phyloP scores from a whole-genome alignment of 2,329 filamentous ascomycete genomes.

The Tolypocladium inflatum region DNA sequence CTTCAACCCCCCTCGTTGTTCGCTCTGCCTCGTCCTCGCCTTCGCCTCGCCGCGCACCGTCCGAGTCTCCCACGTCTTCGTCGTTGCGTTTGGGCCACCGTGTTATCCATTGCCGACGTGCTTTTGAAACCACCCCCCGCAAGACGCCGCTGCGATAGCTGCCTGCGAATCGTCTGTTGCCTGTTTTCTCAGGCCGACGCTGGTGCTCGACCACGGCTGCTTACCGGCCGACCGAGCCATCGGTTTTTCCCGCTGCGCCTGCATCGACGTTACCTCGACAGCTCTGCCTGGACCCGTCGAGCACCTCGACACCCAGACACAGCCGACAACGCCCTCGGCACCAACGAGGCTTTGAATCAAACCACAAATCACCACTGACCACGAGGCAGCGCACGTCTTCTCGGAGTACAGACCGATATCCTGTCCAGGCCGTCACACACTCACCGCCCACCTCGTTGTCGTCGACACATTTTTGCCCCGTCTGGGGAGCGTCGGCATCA shows the following conservation, averaged over 20 bases:
- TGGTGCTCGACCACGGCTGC: not conserved
- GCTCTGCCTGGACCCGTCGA: not conserved
- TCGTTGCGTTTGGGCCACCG: not conserved
- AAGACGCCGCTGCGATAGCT: not conserved
- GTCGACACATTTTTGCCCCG: slow-evolving; percentile 5
- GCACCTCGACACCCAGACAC: not conserved
- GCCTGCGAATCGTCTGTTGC: not conserved
- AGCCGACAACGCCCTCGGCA: not conserved
- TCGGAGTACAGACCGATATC: not conserved
- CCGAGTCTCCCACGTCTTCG: not conserved
- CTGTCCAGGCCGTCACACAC: not conserved
- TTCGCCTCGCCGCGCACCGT: not conserved
- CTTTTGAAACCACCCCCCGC: not conserved
- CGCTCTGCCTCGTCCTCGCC: not conserved
- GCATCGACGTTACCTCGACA: not conserved
- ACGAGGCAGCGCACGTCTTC: not conserved
- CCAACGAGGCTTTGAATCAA: not conserved
- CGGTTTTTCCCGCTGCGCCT: not conserved
- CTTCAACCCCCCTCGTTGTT: not conserved
- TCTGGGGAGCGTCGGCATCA: slow-evolving; percentile 9
- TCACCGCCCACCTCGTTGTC: not conserved
- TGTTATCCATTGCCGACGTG: not conserved
- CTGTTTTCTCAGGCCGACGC: not conserved
- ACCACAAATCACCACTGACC: not conserved
- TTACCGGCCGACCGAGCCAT: not conserved